Conservation (phyloP, 2,329 filamentous ascomycete species). For the Aureobasidium sp. region DNA sequence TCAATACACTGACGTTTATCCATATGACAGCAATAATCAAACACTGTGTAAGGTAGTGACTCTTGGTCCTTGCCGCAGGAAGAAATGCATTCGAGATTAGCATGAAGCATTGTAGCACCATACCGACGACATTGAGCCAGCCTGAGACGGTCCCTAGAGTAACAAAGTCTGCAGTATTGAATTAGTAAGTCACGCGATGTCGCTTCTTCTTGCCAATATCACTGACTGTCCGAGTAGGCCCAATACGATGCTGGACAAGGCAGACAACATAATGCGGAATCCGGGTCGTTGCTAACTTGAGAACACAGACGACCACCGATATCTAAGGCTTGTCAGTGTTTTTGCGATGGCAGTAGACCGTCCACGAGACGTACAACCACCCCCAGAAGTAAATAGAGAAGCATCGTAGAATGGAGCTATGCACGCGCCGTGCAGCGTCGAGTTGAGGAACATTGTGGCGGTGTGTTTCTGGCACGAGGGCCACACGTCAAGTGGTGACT, state of each 20-base stretch:
- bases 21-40: conserved; percentile 67
- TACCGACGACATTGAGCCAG: conserved; percentile 72
- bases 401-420: conserved; percentile 60
- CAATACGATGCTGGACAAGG: conserved; percentile 85
- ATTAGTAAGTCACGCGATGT: background rate
- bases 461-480: background rate
- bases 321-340: conserved; percentile 38
- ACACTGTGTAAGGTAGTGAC: conserved; percentile 89
- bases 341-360: background rate
- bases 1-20: conserved; percentile 70
- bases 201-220: background rate
- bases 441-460: conserved; percentile 15
- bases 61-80: conserved; percentile 80
- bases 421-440: conserved; percentile 15
- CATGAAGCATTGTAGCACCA: conserved; percentile 66
- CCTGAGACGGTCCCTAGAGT: conserved; percentile 61
- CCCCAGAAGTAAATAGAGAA: conserved; percentile 49
- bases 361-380: conserved; percentile 56
- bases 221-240: conserved; percentile 53
- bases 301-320: conserved; percentile 53
- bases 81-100: conserved; percentile 72
- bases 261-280: conserved; percentile 65
- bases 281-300: conserved; percentile 34
- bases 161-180: conserved; percentile 38
- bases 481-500: background rate